Base-by-base conservation (phyloP, 148 eudicot species). In the Rhododendron griersonianum region DNA sequence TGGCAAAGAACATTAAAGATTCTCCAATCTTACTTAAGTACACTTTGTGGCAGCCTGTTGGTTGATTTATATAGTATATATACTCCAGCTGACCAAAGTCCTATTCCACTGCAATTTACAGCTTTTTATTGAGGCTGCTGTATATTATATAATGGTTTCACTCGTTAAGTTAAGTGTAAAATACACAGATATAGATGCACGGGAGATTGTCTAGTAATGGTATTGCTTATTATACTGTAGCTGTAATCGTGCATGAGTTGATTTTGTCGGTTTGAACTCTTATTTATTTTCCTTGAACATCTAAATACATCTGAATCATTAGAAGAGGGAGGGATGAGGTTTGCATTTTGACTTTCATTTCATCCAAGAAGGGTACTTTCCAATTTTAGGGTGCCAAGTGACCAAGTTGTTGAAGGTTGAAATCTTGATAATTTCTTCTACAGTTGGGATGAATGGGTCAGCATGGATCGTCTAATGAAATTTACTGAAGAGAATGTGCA, bases 401-500 rank as follows among this genome's bases (percentile, higher is more conserved):
- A 19, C 51, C 41, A 39, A 35, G 23, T 37, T 39, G 16, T 37
- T 69, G 78, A 45, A 69, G 33, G 44, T 84, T 51, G 53, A 45
- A 11, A 18, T 73, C 35, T 69, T 84, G 16, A 76, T 41, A 59
- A 69, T 75, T 28, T 67, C 30, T 86, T 45, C 78, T 15, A 67
- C 87, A 94, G 96, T 67, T 94, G 94, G 94, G 96, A 94, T 90
- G 96, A 94, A 89, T 94, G 96, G 94, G 87, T 91, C 74, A 86
- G 81, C 83, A 83, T 79, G 50, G 90, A 92, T 84, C 90, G 90
- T 67, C 84, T 92, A 73, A 67, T 88, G 92, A 87, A 89, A 88
- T 59, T n/a, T 75, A 90, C 90, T 55, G 86, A 92, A 82, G 96
- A 90, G 90, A 92, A 94, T 88, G 21, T 86, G 44, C 84, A 41